Evolutionary conservation across 2,329 filamentous ascomycete genomes (phyloP), one percentile per base, ranked within the genome.

Genomic region (Blastomyces parvus): DNA sequence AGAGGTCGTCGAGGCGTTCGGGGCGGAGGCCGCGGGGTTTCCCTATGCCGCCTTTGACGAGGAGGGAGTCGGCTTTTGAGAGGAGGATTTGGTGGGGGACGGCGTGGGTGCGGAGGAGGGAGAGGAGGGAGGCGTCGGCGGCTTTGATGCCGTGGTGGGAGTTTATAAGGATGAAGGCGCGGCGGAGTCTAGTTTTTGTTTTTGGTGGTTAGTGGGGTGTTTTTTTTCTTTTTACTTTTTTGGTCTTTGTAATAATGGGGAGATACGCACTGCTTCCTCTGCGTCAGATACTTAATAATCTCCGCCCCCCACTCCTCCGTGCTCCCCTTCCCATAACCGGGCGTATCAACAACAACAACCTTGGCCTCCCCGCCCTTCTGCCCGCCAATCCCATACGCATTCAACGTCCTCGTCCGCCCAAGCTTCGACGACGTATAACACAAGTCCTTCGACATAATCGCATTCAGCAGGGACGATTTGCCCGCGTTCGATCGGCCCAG

Each of bases 401-500:
- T 88, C 84, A 89, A 87, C 22, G 82, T 82, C 65, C 79, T 79
- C 6, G 87, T 89, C 56, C 83, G 78, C 0, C 87, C 87, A 0
- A 84, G 84, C 22, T 82, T 84, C 2, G 80, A 81, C 3, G 81
- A 84, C 0, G 84, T 85, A 69, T 80, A 78, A 63, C 84, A 85
- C 17, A 84, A 72, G 19, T 77, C 71, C 66, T 73, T 72, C 59
- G 70, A 79, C 72, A 88, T 80, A 9, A 90, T 74, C 2, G 84
- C 83, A 70, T 90, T 90, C 33, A 90, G 77, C 4, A 90, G 71
- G 1, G 81, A 84, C 62, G 82, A 85, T 74, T 90, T 90, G 61
- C 87, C 87, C 6, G 88, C 87, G 69, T 90, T 90, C 48, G 83
- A 86, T 57, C 87, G 82, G 22, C 87, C 87, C 3, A 90, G 78